A percentile compares a stretch with the other conserved stretches of the same genome.
Evolutionary conservation across 495 filamentous ascomycete genomes (phyloP).

Genomic region (Aspergillus asperescens): DNA sequence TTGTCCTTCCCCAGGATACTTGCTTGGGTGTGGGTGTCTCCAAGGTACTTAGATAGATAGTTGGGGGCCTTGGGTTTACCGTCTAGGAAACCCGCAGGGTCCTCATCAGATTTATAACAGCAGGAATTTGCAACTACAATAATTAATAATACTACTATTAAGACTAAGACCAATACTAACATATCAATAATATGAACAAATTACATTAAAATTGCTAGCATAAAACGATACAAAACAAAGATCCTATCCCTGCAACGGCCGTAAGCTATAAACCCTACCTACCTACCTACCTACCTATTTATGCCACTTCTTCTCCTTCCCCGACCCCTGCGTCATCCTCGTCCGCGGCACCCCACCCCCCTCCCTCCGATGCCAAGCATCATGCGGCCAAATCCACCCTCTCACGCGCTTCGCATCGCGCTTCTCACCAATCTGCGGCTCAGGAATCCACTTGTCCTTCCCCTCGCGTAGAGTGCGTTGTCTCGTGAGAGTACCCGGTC

Average conservation of each 20-base stretch:
- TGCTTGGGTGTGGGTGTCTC: not conserved
- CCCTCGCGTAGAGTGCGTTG: slow-evolving; percentile 58
- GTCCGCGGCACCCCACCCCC: slow-evolving; percentile 32
- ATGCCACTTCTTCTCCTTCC: slow-evolving; percentile 34
- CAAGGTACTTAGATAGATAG: not conserved
- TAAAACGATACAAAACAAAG: slow-evolving; percentile 11
- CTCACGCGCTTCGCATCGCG: slow-evolving; percentile 74
- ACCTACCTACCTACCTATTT: slow-evolving; percentile 19
- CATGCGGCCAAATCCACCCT: slow-evolving; percentile 82
- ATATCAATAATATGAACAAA: not conserved
- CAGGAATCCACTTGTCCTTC: slow-evolving; percentile 83
- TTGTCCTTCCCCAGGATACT: not conserved
- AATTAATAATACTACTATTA: no score
- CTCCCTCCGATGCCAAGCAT: slow-evolving; percentile 57
- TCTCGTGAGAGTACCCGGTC: slow-evolving; percentile 68
- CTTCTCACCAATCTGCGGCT: slow-evolving; percentile 75
- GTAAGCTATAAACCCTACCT: not conserved
- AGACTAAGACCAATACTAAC: no score
- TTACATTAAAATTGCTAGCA: slow-evolving; percentile 9
- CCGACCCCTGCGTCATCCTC: slow-evolving; percentile 16
- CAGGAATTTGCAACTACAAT: no score
- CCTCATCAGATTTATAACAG: no score
- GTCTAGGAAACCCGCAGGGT: no score
- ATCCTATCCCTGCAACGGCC: not conserved
- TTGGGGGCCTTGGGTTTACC: not conserved